phyloP scores from a whole-genome alignment of 352 stramenopile genomes.

The Paralagenidium karlingii region DNA sequence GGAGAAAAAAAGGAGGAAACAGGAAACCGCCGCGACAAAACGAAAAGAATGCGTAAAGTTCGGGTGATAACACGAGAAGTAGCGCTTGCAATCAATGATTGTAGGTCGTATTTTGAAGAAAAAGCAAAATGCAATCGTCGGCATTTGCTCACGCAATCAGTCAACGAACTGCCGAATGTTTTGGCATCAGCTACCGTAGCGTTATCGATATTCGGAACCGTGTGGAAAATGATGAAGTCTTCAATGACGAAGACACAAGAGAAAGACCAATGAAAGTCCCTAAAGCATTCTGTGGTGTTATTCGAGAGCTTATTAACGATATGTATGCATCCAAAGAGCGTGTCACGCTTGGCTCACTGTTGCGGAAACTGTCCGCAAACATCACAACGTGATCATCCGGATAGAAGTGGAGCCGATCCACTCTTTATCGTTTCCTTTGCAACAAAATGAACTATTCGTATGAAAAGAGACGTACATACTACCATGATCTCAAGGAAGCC shows the following conservation, averaged over 20 bases:
- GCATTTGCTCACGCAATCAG: neutral
- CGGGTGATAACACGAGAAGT: neutral
- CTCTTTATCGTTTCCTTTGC: constrained; percentile 4
- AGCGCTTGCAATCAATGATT: constrained; percentile 1
- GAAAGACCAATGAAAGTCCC: constrained; percentile 4
- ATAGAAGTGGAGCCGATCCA: constrained; percentile 5
- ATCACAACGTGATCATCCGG: neutral
- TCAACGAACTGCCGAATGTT: neutral
- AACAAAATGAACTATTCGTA: constrained; percentile 4
- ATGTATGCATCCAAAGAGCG: constrained; percentile 6
- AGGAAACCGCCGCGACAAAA: no score
- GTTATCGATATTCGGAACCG: neutral
- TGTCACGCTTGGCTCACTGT: constrained; percentile 2
- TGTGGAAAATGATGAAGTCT: neutral
- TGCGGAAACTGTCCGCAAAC: neutral
- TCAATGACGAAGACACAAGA: constrained; percentile 1
- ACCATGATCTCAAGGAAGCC: constrained; percentile 6
- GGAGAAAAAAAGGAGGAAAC: no score
- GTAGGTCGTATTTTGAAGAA: neutral
- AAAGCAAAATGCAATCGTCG: neutral
- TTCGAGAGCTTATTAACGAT: constrained; percentile 1
- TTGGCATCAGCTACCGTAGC: neutral
- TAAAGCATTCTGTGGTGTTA: neutral
- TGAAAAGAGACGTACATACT: constrained; percentile 1
- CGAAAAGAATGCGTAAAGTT: no score